Evolutionary conservation across 1,284 basidiomycete species (phyloP).

Genomic region (Hemileia vastatrix): DNA sequence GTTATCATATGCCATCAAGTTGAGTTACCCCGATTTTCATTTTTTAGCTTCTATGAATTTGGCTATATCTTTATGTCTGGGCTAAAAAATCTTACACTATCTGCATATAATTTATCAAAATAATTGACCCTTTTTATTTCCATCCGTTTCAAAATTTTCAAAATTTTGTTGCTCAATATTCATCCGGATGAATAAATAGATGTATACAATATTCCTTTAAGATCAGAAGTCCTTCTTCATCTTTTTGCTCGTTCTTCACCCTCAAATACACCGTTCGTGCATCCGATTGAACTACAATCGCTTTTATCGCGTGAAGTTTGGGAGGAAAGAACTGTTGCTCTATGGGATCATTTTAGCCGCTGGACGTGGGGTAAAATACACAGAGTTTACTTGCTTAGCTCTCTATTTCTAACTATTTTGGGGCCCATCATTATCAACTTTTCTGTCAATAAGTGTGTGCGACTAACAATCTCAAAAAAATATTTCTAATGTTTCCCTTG

Average conservation of each 20-base stretch:
- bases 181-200: no score
- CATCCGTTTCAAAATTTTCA: no score
- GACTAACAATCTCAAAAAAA: no score
- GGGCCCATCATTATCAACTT: conserved; percentile 14
- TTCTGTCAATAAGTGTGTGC: conserved; percentile 9
- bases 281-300: conserved; percentile 5
- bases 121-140: no score
- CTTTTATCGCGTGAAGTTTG: conserved; percentile 7
- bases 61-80: no score
- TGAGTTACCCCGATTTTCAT: no score
- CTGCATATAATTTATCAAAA: no score
- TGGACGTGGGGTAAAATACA: conserved; percentile 14
- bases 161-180: no score
- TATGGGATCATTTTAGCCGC: conserved; percentile 13
- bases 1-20: no score
- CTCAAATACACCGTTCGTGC: background rate
- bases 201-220: no score
- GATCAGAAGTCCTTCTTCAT: conserved; percentile 13
- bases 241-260: conserved; percentile 2
- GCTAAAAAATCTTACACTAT: no score
- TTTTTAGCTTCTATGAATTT: no score
- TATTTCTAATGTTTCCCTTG: background rate
- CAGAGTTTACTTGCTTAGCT: conserved; percentile 12
- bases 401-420: conserved; percentile 9
- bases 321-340: conserved; percentile 3